phyloP scores from a whole-genome alignment of 2,329 filamentous ascomycete species.

The Acrocalymma vagum region DNA sequence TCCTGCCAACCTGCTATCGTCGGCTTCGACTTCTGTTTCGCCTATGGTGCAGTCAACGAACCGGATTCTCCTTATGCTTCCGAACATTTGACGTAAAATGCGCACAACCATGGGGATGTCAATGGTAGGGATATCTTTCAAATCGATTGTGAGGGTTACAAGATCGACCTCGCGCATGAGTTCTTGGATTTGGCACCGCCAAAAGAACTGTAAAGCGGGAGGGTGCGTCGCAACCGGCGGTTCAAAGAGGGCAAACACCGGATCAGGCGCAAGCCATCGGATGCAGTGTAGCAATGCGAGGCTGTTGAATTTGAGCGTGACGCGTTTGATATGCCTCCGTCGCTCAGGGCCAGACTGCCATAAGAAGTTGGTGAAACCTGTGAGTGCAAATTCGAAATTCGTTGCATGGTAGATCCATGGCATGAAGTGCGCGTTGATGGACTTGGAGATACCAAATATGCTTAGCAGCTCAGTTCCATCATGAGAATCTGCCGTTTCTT shows the following conservation, averaged over 20 bases:
- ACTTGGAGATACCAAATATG: constrained; percentile 26
- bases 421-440: constrained; percentile 23
- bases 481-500: constrained; percentile 6
- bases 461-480: constrained; percentile 17
- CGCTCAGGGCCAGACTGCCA: constrained; percentile 31
- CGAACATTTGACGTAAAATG: constrained; percentile 25
- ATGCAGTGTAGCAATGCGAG: constrained; percentile 35
- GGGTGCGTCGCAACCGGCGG: constrained; percentile 29
- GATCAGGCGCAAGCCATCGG: constrained; percentile 40
- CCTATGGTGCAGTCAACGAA: too few relatives aligned
- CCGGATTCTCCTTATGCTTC: constrained; percentile 20
- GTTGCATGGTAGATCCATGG: constrained; percentile 36
- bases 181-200: constrained; percentile 42
- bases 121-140: constrained; percentile 18
- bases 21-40: constrained; percentile 7
- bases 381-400: constrained; percentile 32
- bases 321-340: constrained; percentile 25
- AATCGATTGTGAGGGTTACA: constrained; percentile 29
- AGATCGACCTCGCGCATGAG: constrained; percentile 34
- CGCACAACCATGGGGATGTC: constrained; percentile 35
- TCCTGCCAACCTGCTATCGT: constrained; percentile 9
- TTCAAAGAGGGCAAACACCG: constrained; percentile 34
- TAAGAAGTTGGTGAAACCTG: constrained; percentile 28
- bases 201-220: constrained; percentile 32
- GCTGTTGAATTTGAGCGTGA: constrained; percentile 31